Evolutionary conservation across 106 monocot genomes (phyloP).

Genomic region (Dendrobium huoshanense): DNA sequence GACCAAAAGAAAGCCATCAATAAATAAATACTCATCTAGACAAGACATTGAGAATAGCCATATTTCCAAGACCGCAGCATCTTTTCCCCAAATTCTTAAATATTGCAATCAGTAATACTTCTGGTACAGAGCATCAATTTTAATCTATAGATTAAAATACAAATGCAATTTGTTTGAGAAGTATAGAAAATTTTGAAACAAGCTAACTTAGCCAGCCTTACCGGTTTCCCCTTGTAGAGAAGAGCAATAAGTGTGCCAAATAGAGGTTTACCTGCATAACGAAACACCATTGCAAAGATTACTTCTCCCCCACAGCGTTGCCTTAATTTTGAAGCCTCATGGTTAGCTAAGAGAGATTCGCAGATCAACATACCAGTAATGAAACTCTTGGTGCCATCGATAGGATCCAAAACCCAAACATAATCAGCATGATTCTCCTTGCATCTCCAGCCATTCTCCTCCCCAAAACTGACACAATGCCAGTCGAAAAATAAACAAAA

Average conservation of each 20-base stretch:
- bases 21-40: neutral
- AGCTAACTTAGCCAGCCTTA: constrained; percentile 13
- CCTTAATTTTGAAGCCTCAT: neutral
- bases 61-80: neutral
- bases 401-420: constrained; percentile 98
- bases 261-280: constrained; percentile 77
- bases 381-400: constrained; percentile 99
- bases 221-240: constrained; percentile 83
- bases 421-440: constrained; percentile 62
- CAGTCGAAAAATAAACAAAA: neutral
- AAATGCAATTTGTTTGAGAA: neutral
- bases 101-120: neutral
- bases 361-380: constrained; percentile 68
- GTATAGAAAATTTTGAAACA: neutral
- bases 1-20: too few species aligned
- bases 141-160: neutral
- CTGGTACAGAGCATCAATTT: neutral
- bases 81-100: neutral
- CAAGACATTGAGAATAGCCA: neutral
- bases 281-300: neutral
- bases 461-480: constrained; percentile 61
- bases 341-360: neutral
- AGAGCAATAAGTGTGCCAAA: constrained; percentile 95
- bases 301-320: neutral
- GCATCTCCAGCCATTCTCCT: constrained; percentile 98